phyloP scores from a whole-genome alignment of 306 rosid genomes.

The Biancaea sappan region DNA sequence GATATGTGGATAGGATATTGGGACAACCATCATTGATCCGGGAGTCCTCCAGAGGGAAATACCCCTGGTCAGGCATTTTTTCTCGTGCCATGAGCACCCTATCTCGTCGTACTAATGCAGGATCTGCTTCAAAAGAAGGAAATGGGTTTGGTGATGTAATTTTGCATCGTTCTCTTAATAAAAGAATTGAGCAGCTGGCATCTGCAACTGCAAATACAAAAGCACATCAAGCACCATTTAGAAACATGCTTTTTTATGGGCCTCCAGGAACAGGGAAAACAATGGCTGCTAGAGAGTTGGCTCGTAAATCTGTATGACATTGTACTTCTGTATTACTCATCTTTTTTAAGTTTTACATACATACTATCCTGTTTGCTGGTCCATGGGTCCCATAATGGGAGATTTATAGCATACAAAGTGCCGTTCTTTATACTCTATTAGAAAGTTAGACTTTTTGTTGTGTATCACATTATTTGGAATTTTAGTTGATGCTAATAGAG shows the following conservation, averaged over 20 bases:
- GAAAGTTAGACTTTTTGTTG: conserved; percentile 7
- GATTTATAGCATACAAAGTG: not conserved
- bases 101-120: conserved; percentile 39
- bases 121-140: conserved; percentile 54
- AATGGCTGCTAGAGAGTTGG: conserved; percentile 98
- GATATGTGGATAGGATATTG: conserved; percentile 95
- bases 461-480: not conserved
- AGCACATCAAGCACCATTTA: conserved; percentile 94
- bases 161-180: conserved; percentile 85
- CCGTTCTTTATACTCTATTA: not conserved
- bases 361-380: not conserved
- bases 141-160: conserved; percentile 89
- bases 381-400: not conserved
- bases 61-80: conserved; percentile 90
- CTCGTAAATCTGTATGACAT: conserved; percentile 84
- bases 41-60: conserved; percentile 94
- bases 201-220: conserved; percentile 94
- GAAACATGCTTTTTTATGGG: conserved; percentile 97
- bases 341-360: conserved; percentile 22
- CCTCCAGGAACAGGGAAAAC: conserved; percentile 99
- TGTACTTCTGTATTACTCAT: conserved; percentile 14
- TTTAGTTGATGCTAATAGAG: not conserved
- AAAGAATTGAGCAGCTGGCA: conserved; percentile 84
- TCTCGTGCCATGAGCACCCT: conserved; percentile 58
- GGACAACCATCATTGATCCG: conserved; percentile 96